Evolutionary conservation across 306 rosid genomes (phyloP), one percentile per base, ranked within the genome.

Genomic region (Datisca glomerata): DNA sequence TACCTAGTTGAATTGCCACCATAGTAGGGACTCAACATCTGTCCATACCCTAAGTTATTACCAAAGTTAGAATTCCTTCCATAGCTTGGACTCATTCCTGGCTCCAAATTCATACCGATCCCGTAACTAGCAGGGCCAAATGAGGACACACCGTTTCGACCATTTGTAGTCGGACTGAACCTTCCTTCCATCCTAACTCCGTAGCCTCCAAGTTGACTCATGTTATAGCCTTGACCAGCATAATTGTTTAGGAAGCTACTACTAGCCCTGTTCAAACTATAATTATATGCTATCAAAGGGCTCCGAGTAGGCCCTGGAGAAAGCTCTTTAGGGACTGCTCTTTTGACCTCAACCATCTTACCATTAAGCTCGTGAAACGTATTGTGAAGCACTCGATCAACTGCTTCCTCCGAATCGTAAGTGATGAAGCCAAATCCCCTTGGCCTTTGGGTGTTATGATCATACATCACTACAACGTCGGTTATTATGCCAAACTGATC

Each of bases 371-470:
- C 94, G 56, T 86, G 96, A 57, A 86, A 86, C 14, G 89, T 76
- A 56, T 73, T 86, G 43, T 54, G 81, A 34, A 86, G 76, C 63
- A 86, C 96, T 53, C 76, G 61, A 40, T 81, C 94, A 55, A 81
- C 94, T 3, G 83, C 91, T 49, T 86, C 96, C 67, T 86, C 96
- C 0, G 92, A 80, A 62, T 84, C 98, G 51, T 58, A 91, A 29
- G 98, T 84, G 56, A 89, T 89, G 71, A 85, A 85, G 62, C 96
- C 96, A 44, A 85, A 85, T 29, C 96, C 96, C 61, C 96, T 81
- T 18, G 96, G 96, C 76, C 96, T 72, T 47, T 81, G 96, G 1
- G 96, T 86, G 62, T 79, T 81, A 67, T 86, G 96, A 75, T 86
- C 96, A 53, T 86, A 86, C 96, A 86, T 81, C 31, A 86, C 96